Conservation (phyloP, 2,329 filamentous ascomycete species). For the Gnomoniopsis smithogilvyi region DNA sequence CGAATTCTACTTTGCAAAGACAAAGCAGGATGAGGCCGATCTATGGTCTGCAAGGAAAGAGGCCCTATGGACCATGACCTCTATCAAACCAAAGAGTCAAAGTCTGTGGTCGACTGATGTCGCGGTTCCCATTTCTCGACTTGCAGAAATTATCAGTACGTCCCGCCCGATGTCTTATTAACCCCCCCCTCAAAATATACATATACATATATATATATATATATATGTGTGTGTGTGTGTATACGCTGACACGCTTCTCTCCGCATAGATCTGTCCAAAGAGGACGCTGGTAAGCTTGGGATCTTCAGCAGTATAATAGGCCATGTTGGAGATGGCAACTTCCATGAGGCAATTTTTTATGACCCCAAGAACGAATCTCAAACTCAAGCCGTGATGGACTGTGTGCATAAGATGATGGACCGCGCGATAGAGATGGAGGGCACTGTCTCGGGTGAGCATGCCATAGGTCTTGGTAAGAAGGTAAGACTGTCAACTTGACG, state of each 20-base stretch:
- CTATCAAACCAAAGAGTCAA: constrained; percentile 54
- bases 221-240: too few species aligned
- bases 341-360: constrained; percentile 44
- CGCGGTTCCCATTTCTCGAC: constrained; percentile 68
- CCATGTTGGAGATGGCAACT: constrained; percentile 68
- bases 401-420: constrained; percentile 64
- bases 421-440: constrained; percentile 65
- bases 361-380: constrained; percentile 49
- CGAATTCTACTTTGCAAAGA: constrained; percentile 66
- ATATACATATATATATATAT: too few species aligned
- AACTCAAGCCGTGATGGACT: constrained; percentile 37
- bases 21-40: constrained; percentile 61
- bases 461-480: constrained; percentile 54
- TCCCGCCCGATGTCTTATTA: neutral
- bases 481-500: constrained; percentile 48
- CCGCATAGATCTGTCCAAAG: constrained; percentile 54
- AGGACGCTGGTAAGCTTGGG: constrained; percentile 52
- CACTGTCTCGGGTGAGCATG: constrained; percentile 65
- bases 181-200: neutral
- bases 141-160: constrained; percentile 63
- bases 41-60: constrained; percentile 76
- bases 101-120: constrained; percentile 81
- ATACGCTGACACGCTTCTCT: neutral
- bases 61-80: constrained; percentile 70
- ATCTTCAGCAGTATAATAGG: constrained; percentile 60